Base-by-base conservation (phyloP, 164 flowering plant genomes). In the Berberis thunbergii region DNA sequence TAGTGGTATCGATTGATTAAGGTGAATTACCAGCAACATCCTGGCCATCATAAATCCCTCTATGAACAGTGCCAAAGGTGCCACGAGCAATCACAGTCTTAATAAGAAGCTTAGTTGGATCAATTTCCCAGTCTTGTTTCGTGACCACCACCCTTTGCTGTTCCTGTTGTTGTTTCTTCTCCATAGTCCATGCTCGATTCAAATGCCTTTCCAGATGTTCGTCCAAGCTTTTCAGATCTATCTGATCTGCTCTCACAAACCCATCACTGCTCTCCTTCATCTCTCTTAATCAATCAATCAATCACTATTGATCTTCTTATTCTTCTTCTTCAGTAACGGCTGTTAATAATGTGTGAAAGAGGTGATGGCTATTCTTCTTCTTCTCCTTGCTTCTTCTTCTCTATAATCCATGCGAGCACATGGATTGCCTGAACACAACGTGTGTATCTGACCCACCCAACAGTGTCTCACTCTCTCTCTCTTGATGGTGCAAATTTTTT, bases 191-290 rank as follows among this genome's bases (percentile, higher is more conserved):
- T 41, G 72, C 93, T 59, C 85, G 73, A 62, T 60, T 85, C 6
- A 92, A 78, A 73, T 90, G 97, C 73, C 91, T 80, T 78, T 90
- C 92, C 10, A 93, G 86, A 64, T 90, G 97, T 65, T 88, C 98
- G 70, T 93, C 98, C 46, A 93, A 68, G 72, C 84, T 85, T 74
- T 93, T 93, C 74, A 93, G 86, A 80, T 93, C 98, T 64, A 93
- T 93, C 83, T 86, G 94, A 82, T 93, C 98, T 65, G 98, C 98
- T 59, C 98, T 77, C 56, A 93, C 89, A 70, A 88, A 93, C 76
- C 92, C 97, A 78, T 84, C 95, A 61, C 76, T 75, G 55, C 67
- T 56, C 68, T 89, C 87, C 73, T 85, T 84, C 95, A 88, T 87
- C 61, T 78, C 26, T 26, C 26, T 26, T 26, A 26, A 26, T 26